Evolutionary conservation across 352 stramenopile genomes (phyloP), one percentile per base, ranked within the genome.

Genomic region (Globisporangium sylvaticum): DNA sequence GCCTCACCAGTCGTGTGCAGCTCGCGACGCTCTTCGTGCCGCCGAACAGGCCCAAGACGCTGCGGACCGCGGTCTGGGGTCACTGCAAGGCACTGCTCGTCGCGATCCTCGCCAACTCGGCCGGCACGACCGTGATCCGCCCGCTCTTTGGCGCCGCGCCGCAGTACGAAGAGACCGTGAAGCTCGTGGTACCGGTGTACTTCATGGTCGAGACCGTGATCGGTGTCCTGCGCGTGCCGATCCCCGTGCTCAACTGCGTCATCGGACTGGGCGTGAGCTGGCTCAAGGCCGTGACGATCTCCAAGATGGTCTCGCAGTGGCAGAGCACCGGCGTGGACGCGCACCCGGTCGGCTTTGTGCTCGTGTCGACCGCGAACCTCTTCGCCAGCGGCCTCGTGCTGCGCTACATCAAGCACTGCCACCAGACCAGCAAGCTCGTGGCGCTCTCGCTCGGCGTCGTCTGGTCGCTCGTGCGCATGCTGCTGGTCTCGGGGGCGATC

Each of bases 241-340:
- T 76, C 29, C 53, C 71, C 18, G 25, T 88, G 20, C 67, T 92
- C 22, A 79, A 86, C 64, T 73, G 77, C n/a, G 52, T 82, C 20
- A 65, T 87, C 27, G 80, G 80, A 22, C 67, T 90, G n/a, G 67
- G 73, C 62, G 82, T 92, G 55, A 84, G 82, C 64, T 92, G 84
- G 84, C 68, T 91, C 57, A 92, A 92, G 72, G 79, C 84, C 62
- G 72, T 90, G 62, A 90, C 76, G 64, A 89, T 87, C 61, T 71
- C 80, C 31, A 88, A 85, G 58, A 73, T 91, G 52, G 84, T 89
- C 44, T 67, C 76, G 59, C 77, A 89, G 62, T 92, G 84, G 84
- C 56, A 69, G 37, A 71, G 81, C 50, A 29, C 65, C n/a, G 70
- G 74, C 31, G 73, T 72, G 2, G 57, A 69, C n/a, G 79, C 80